Base-by-base conservation (phyloP, 345 rosid species). In the Brassica carinata region DNA sequence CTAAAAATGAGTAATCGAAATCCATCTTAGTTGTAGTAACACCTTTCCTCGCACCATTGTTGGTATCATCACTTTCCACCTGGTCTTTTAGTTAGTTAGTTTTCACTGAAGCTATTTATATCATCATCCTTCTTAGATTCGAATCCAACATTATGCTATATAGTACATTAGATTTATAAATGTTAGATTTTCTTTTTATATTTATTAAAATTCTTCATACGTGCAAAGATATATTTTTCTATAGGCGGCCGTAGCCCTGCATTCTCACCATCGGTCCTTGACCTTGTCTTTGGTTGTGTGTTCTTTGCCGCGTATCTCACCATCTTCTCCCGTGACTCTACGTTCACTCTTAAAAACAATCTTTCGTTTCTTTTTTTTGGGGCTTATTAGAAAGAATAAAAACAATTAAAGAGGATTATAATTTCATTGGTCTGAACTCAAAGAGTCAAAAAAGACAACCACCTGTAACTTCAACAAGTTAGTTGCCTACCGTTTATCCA, bases 401-500 rank as follows among this genome's bases (percentile, higher is more conserved):
- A 29, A 26, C 29, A 33, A 62, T 3, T 31, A 69, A 67, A 64
- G 63, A 79, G 78, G 73, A 38, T 31, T 53, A 67, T 53, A 73
- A 67, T 53, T 53, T 43, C 74, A 79, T 62, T 79, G 69, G 74
- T 73, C 30, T 51, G 64, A 61, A 33, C 26, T 17, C 62, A 62
- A 73, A 74, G 70, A 74, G 74, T 68, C 70, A 69, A 68, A 13
- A 69, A 27, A 17, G 18, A 51, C 18, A 43, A 48, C 23, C 69
- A 79, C 78, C 67, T 79, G 82, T 73, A 73, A 40, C 67, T 72
- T 77, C 82, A 73, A 66, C 69, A 67, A 79, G 55, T 67, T 73
- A 73, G 82, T 79, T 79, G 74, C 75, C 78, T 61, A 59, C 69
- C 69, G 79, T 79, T 79, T 59, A 67, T 74, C 62, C 15, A 62